These are phyloP conservation scores for Ogataea hybrid DNA, from an alignment of 1,139 yeast species.

Conservation along the genomic window DNA sequence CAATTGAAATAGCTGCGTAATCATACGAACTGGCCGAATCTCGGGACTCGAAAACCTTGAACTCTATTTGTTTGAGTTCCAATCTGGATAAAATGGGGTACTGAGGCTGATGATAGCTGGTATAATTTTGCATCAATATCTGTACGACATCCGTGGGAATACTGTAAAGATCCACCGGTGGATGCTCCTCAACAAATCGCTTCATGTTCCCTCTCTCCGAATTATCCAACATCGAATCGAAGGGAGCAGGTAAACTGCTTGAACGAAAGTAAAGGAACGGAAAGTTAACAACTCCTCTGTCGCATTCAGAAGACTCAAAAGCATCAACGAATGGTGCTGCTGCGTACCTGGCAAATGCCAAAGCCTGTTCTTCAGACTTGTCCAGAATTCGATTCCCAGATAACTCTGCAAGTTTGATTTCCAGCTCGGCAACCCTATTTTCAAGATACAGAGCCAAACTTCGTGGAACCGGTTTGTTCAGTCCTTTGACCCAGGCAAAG, in stretches of 20 bases:
- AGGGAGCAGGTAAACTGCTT: constrained; percentile 23
- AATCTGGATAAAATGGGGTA: constrained; percentile 22
- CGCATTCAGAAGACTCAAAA: constrained; percentile 9
- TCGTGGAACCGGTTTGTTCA: constrained; percentile 21
- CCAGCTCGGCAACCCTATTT: constrained; percentile 20
- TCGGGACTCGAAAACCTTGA: constrained; percentile 10
- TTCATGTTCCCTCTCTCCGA: constrained; percentile 17
- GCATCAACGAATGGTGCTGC: constrained; percentile 18
- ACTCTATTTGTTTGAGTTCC: constrained; percentile 7
- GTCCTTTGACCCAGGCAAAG: constrained; percentile 22
- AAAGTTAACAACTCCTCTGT: constrained; percentile 4
- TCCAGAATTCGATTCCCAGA: constrained; percentile 15
- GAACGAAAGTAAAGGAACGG: constrained; percentile 18
- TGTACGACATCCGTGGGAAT: constrained; percentile 20
- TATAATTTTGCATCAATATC: constrained; percentile 18
- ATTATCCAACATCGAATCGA: constrained; percentile 17
- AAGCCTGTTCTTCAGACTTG: constrained; percentile 17
- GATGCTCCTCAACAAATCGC: constrained; percentile 16
- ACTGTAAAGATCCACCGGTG: constrained; percentile 21
- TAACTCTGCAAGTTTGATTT: constrained; percentile 17
- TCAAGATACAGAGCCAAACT: constrained; percentile 18
- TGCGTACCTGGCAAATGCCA: constrained; percentile 14
- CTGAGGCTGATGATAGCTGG: constrained; percentile 22
- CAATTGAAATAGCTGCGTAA: constrained; percentile 18
- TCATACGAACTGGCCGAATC: constrained; percentile 15